Conservation (phyloP, 2,329 filamentous ascomycete genomes). For the Thelonectria olida region DNA sequence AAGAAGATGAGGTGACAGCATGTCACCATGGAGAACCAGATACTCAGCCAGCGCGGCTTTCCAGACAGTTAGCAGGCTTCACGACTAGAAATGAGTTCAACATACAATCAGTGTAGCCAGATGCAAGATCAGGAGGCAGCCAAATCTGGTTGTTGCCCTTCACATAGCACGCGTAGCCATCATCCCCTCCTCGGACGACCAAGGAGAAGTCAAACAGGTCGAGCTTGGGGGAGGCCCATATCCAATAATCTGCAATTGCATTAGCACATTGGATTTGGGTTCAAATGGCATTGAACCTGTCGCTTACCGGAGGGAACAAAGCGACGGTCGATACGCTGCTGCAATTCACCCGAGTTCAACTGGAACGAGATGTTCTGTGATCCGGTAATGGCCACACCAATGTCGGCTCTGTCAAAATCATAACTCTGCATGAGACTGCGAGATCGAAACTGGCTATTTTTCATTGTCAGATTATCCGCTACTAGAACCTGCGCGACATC, state of each 20-base stretch:
- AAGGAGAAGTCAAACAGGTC: constrained; percentile 20
- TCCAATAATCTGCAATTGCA: constrained; percentile 7
- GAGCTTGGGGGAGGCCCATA: constrained; percentile 19
- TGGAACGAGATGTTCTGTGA: constrained; percentile 24
- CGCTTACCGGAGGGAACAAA: constrained; percentile 14
- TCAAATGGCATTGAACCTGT: not conserved
- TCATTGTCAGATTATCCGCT: not conserved
- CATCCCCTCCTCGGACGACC: constrained; percentile 3
- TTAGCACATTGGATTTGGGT: fast-evolving
- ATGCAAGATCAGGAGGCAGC: not conserved
- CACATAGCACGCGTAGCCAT: constrained; percentile 22
- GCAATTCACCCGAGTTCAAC: not conserved
- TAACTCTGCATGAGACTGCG: constrained; percentile 31
- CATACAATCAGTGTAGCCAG: constrained; percentile 23
- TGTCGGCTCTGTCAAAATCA: constrained; percentile 15
- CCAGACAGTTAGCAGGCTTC: fast-evolving
- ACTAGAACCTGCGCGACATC: no score
- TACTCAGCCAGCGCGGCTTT: constrained; percentile 11
- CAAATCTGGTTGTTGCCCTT: constrained; percentile 26
- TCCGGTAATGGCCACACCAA: constrained; percentile 12
- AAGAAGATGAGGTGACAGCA: constrained; percentile 18
- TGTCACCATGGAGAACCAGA: constrained; percentile 10
- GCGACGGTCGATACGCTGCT: constrained; percentile 21
- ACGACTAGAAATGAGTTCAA: fast-evolving
- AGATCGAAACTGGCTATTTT: constrained; percentile 14